phyloP scores from a whole-genome alignment of 768 basidiomycete genomes.

The Calocera viscosa region DNA sequence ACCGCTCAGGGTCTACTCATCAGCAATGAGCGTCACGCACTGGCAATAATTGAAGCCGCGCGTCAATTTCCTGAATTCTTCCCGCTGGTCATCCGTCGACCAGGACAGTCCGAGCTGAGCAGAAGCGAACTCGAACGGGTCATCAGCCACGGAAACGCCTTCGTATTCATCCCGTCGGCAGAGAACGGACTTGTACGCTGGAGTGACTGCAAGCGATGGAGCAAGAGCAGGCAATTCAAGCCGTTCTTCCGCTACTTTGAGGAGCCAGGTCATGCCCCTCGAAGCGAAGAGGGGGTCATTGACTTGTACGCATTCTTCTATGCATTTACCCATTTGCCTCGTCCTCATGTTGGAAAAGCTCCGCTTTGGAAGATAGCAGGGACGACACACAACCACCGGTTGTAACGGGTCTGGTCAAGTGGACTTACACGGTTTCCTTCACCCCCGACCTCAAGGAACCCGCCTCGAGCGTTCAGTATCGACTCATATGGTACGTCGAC shows the following conservation, averaged over 20 bases:
- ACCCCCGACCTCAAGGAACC: neutral
- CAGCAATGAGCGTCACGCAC: neutral
- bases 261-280: neutral
- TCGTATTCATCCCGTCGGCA: neutral
- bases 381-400: no score
- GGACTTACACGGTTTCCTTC: neutral
- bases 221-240: neutral
- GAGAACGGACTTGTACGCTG: neutral
- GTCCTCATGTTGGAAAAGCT: neutral
- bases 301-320: neutral
- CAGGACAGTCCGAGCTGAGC: neutral
- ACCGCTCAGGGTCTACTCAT: neutral
- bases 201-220: conserved; percentile 1
- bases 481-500: neutral
- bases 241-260: conserved; percentile 3
- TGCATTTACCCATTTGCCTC: neutral
- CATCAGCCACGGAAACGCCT: neutral
- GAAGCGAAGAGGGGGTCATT: neutral
- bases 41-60: neutral
- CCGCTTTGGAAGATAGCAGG: neutral
- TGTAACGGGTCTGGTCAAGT: neutral
- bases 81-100: neutral
- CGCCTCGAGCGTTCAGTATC: neutral
- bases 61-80: conserved; percentile 1
- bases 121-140: neutral